Base-by-base conservation (phyloP, 331 rosid genomes). In the Quercus lobata region DNA sequence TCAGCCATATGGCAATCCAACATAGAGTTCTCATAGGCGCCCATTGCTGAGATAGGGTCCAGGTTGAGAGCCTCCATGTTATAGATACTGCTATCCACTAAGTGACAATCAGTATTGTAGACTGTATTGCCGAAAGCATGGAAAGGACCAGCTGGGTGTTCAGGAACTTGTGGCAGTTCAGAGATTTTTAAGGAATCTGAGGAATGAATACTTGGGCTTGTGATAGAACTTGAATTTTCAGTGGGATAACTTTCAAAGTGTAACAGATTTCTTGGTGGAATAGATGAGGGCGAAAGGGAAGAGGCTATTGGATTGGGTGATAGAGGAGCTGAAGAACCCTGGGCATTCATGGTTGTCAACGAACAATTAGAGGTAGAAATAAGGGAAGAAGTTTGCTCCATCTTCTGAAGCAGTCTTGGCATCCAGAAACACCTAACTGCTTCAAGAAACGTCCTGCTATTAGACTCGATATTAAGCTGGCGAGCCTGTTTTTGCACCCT, bases 401-500 rank as follows among this genome's bases (percentile, higher is more conserved):
- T 88, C 79, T 92, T 92, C 55, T 91, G 94, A 44, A 86, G 83
- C 81, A 91, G 83, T 22, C 91, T 85, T 58, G 98, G 98, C 89
- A 90, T 84, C 98, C 98, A 94, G 79, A 89, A 92, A 74, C 90
- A 80, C 54, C 88, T 84, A n/a, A 94, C 90, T 1, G 94, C 88
- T 25, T 94, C 98, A 4, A 92, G 75, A 87, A 94, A 94, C 25
- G 77, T 87, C 84, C 91, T 73, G 88, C 98, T 92, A 55, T 91
- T 90, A 25, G 97, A 91, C 58, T 94, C 95, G 0, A 92, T 87
- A 73, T 92, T 94, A 4, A 94, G 95, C 34, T 90, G 97, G 44
- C 94, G 97, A 6, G 97, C 97, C 69, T 92, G 97, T 77, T 94
- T 94, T 55, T 94, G 92, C 3, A 94, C 97, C 84, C 97, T 91